Conservation (phyloP, 2,329 filamentous ascomycete genomes). For the Hypoxylon sp. region DNA sequence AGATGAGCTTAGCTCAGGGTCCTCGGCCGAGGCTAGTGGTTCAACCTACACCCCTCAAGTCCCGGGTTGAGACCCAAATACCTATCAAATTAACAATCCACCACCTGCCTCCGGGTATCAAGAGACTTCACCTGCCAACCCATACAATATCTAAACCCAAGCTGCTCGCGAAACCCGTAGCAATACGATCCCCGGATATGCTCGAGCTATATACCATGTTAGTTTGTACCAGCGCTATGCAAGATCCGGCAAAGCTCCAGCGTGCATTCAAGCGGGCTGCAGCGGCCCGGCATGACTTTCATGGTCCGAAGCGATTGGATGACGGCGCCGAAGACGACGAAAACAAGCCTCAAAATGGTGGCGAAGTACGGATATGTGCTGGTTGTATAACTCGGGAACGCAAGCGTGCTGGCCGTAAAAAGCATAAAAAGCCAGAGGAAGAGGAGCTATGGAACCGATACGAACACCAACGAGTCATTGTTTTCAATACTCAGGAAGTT, state of each 20-base stretch:
- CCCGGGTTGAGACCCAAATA: constrained; percentile 96
- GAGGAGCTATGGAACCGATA: constrained; percentile 88
- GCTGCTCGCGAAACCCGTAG: constrained; percentile 79
- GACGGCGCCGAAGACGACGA: constrained; percentile 71
- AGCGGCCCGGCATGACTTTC: constrained; percentile 56
- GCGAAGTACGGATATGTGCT: constrained; percentile 90
- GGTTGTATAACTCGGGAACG: constrained; percentile 94
- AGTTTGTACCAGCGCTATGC: constrained; percentile 94
- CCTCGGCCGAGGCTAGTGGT: constrained; percentile 66
- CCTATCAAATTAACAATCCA: constrained; percentile 85
- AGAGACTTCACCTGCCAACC: constrained; percentile 85
- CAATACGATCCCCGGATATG: constrained; percentile 76
- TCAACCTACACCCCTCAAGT: constrained; percentile 80
- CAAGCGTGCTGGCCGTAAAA: constrained; percentile 92
- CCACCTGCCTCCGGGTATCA: constrained; percentile 79
- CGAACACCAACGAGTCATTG: constrained; percentile 84
- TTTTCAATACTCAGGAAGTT: constrained; percentile 91
- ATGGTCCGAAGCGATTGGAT: constrained; percentile 46
- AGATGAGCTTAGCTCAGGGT: constrained; percentile 25
- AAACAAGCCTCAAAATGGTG: constrained; percentile 84
- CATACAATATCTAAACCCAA: constrained; percentile 97
- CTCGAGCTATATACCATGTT: constrained; percentile 84
- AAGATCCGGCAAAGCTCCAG: constrained; percentile 73
- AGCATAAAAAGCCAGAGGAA: constrained; percentile 92
- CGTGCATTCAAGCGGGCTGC: constrained; percentile 75